A percentile compares a stretch with the other conserved stretches of the same genome.
These are phyloP conservation scores for Fusarium tricinctum DNA, from an alignment of 2,329 filamentous ascomycete genomes.

Conservation along the genomic window DNA sequence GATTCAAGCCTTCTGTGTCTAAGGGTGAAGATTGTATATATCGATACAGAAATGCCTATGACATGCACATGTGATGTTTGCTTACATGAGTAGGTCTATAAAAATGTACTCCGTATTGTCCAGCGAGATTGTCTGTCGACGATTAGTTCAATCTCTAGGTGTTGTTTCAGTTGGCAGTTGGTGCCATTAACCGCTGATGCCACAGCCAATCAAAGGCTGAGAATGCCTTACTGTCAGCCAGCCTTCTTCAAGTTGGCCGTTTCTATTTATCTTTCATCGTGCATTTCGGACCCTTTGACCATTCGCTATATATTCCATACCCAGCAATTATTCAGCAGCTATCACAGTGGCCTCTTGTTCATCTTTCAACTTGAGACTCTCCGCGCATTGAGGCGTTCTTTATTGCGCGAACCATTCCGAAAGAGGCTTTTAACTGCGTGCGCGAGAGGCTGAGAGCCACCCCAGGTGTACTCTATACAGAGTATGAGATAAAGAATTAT, in stretches of 20 bases:
- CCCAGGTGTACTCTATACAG: neutral
- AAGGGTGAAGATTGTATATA: slow-evolving; percentile 42
- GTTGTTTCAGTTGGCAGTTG: slow-evolving; percentile 4
- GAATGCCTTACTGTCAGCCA: neutral
- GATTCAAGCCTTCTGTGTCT: slow-evolving; percentile 17
- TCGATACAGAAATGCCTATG: slow-evolving; percentile 42
- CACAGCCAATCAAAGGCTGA: slow-evolving; percentile 16
- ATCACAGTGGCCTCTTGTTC: neutral
- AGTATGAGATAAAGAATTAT: neutral
- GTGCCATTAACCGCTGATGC: slow-evolving; percentile 10
- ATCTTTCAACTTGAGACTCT: neutral
- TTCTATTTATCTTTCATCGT: neutral
- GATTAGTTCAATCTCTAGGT: neutral
- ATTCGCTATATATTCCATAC: neutral
- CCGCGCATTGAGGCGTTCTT: neutral
- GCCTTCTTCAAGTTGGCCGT: neutral
- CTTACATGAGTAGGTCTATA: neutral
- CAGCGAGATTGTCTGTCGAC: neutral
- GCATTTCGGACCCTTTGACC: neutral
- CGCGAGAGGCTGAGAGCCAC: neutral
- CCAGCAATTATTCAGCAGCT: too few relatives aligned
- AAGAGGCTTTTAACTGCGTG: neutral
- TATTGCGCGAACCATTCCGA: neutral
- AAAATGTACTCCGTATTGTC: neutral
- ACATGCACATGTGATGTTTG: slow-evolving; percentile 15